Conservation (phyloP, 2,329 filamentous ascomycete species). For the Chlorencoelia australis region DNA sequence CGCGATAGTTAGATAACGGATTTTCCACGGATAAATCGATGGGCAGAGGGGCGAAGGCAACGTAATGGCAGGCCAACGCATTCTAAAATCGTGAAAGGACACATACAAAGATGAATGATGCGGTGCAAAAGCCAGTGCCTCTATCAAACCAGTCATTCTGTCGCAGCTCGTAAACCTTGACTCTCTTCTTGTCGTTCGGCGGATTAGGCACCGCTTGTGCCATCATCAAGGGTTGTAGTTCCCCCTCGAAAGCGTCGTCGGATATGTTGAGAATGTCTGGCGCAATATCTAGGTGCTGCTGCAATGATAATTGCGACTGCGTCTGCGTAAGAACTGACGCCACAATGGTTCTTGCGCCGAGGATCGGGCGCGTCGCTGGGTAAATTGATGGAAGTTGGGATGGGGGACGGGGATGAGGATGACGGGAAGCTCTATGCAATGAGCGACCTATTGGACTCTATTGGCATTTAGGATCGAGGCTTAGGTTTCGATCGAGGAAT, state of each 20-base stretch:
- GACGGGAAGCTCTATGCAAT: too few species aligned
- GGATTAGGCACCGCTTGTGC: conserved; percentile 58
- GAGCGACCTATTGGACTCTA: too few species aligned
- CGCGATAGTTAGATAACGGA: conserved; percentile 22
- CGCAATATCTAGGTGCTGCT: conserved; percentile 49
- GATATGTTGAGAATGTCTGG: conserved; percentile 42
- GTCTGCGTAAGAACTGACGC: conserved; percentile 19
- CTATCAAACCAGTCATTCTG: conserved; percentile 99
- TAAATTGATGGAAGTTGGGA: conserved; percentile 2
- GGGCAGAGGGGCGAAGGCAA: background rate
- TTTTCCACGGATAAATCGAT: conserved; percentile 6
- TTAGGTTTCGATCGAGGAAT: too few species aligned
- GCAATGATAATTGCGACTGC: conserved; percentile 40
- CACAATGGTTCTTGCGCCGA: conserved; percentile 20
- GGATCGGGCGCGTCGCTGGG: conserved; percentile 9
- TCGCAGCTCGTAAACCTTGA: conserved; percentile 97
- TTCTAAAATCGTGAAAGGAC: conserved; percentile 2
- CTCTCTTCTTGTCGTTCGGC: conserved; percentile 58
- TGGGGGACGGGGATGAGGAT: too few species aligned
- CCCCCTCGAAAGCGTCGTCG: conserved; percentile 41
- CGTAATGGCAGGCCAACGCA: background rate
- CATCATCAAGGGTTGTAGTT: conserved; percentile 57
- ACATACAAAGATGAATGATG: conserved; percentile 31
- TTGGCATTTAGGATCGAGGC: too few species aligned
- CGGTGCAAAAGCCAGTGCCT: conserved; percentile 90